Evolutionary conservation across 192 early-diverging fungal species (phyloP).

Genomic region (Obelidium mucronatum): DNA sequence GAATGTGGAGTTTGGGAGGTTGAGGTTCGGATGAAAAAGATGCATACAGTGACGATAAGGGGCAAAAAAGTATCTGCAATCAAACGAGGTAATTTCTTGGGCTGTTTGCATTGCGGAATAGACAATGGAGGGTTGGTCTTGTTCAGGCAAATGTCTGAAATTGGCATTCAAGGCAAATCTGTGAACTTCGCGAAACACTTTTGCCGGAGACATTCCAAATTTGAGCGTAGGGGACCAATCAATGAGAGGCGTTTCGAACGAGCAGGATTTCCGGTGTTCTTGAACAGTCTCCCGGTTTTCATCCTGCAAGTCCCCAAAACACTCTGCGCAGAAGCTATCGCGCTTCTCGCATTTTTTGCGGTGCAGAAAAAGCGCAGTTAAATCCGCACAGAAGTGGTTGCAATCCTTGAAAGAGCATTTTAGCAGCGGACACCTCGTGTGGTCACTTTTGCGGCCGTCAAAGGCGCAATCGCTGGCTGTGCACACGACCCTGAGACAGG

Average conservation of each 20-base stretch:
- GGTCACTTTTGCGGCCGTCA: too few relatives aligned
- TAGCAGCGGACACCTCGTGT: constrained; percentile 27
- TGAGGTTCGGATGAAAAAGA: constrained; percentile 8
- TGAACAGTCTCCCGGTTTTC: not conserved
- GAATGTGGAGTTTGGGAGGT: constrained; percentile 4
- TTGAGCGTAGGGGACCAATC: constrained; percentile 11
- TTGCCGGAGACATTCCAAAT: not conserved
- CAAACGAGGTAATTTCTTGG: constrained; percentile 22
- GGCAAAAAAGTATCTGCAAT: constrained; percentile 22
- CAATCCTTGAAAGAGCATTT: constrained; percentile 2
- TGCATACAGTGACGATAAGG: constrained; percentile 2
- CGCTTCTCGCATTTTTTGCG: not conserved
- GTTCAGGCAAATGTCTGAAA: not conserved
- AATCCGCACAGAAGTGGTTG: not conserved
- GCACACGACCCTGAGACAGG: too few relatives aligned
- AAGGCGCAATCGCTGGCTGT: too few relatives aligned
- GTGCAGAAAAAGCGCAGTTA: constrained; percentile 6
- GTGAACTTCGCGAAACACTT: not conserved
- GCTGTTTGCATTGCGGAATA: constrained; percentile 27
- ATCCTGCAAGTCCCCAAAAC: not conserved
- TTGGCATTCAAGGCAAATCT: not conserved
- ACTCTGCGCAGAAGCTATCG: not conserved
- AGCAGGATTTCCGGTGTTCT: not conserved
- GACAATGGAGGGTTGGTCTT: constrained; percentile 14
- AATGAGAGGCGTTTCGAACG: not conserved